Conservation (phyloP, 2,329 filamentous ascomycete species). For the Dactylellina cionopaga region DNA sequence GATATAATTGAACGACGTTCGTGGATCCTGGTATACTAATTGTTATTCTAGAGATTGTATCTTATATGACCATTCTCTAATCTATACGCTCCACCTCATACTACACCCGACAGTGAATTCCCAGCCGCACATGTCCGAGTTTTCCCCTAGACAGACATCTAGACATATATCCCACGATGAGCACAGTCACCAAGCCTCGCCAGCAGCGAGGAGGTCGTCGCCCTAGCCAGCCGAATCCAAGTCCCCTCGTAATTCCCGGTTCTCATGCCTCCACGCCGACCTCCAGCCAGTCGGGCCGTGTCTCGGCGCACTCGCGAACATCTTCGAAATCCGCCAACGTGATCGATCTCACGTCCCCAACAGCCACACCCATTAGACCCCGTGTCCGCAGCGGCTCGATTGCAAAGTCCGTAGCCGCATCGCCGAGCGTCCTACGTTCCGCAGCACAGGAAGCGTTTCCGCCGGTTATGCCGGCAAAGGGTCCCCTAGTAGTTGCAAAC, state of each 20-base stretch:
- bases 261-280: constrained; percentile 49
- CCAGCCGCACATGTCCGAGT: background rate
- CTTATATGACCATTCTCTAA: background rate
- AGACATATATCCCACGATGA: constrained; percentile 13
- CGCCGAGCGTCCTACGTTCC: constrained; percentile 34
- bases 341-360: constrained; percentile 49
- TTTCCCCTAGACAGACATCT: background rate
- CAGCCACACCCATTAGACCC: constrained; percentile 25
- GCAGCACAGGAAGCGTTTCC: constrained; percentile 46
- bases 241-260: constrained; percentile 42
- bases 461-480: constrained; percentile 39
- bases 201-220: constrained; percentile 43
- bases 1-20: background rate
- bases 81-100: background rate
- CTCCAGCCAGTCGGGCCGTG: constrained; percentile 26
- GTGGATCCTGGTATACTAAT: background rate
- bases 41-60: background rate
- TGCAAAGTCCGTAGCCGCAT: constrained; percentile 35
- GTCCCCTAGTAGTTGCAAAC: constrained; percentile 39
- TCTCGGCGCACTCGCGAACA: constrained; percentile 33
- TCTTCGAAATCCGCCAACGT: constrained; percentile 46
- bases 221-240: constrained; percentile 41
- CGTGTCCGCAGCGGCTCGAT: constrained; percentile 29
- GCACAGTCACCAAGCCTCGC: constrained; percentile 47
- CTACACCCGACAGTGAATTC: background rate